Percentiles rank a stretch among this genome's conserved stretches.
Conservation (phyloP, 805 yeast species). For the Isabelozyma rhagii region DNA sequence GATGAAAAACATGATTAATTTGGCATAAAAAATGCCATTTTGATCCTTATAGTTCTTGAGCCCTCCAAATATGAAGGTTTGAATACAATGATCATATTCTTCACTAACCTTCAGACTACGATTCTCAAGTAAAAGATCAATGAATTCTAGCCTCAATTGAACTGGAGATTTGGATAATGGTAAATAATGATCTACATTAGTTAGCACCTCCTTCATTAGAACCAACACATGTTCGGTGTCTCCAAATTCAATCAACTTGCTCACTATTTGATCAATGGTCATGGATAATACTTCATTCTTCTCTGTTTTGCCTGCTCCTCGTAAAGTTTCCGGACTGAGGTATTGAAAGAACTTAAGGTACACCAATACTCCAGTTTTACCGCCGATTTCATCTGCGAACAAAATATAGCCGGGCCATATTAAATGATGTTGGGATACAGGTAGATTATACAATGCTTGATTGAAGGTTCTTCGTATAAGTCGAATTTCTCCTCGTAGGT, state of each 20-base stretch:
- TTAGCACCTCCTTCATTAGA: constrained; percentile 31
- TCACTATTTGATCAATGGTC: constrained; percentile 26
- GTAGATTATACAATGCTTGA: constrained; percentile 45
- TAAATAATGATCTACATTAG: constrained; percentile 24
- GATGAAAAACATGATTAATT: constrained; percentile 48
- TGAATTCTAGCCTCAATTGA: constrained; percentile 46
- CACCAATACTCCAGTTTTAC: constrained; percentile 28
- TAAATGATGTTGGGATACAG: constrained; percentile 46
- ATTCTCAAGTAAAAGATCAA: constrained; percentile 36
- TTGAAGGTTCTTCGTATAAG: constrained; percentile 46
- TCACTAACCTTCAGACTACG: constrained; percentile 12
- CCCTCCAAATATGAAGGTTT: constrained; percentile 8
- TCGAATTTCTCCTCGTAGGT: constrained; percentile 27
- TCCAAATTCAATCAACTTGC: constrained; percentile 29
- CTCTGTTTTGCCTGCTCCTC: not conserved
- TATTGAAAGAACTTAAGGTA: constrained; percentile 29
- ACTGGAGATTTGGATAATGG: constrained; percentile 38
- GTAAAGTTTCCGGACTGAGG: constrained; percentile 14
- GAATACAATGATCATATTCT: not conserved
- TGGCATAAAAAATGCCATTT: constrained; percentile 44
- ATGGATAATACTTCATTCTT: constrained; percentile 1
- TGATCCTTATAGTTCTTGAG: constrained; percentile 55
- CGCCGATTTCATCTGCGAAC: constrained; percentile 46
- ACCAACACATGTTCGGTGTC: constrained; percentile 19
- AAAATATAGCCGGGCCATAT: constrained; percentile 52